Base-by-base conservation (phyloP, 305 asterid genomes). In the Fraxinus albicans region DNA sequence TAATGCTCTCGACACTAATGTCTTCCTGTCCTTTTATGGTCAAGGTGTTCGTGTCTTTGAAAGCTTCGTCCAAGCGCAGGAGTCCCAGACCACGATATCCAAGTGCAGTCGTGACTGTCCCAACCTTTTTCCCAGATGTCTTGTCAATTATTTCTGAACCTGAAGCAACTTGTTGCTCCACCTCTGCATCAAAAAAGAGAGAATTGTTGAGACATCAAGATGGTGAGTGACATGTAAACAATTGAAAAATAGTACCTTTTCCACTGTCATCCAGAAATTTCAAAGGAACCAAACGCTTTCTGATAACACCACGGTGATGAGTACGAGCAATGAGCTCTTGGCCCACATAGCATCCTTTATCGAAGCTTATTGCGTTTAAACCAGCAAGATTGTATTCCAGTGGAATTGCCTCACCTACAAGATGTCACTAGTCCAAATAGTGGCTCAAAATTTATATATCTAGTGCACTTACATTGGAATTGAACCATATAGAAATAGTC, bases 301-400 rank as follows among this genome's bases (percentile, higher is more conserved):
- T 86, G 75, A 96, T 90, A 34, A 92, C 91, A 77, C 98, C 99
- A 74, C 96, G 94, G 86, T 93, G 95, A 87, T 94, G 93, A 3
- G 99, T 94, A 73, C 97, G 97, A 67, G 98, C 99, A 29, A 92
- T 86, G 78, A 95, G 96, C 83, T 95, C 99, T 90, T 96, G 98
- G 67, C 98, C 97, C 77, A 95, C 82, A 73, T 95, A 95, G 82
- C 99, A 95, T 73, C 99, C 99, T 84, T 95, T 95, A 82, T 95
- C 93, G 77, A 95, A 95, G 93, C 96, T 95, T 85, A 95, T 89
- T 2, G 96, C 98, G 76, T 92, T 94, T 80, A 95, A 84, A 79
- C 93, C 98, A 73, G 90, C 95, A 72, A 95, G 89, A 86, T 95
- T 94, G 89, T 93, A 95, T 86, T 95, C 99, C 0, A 95, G 90